Conservation (phyloP, 345 rosid species). For the Brassica cretica region DNA sequence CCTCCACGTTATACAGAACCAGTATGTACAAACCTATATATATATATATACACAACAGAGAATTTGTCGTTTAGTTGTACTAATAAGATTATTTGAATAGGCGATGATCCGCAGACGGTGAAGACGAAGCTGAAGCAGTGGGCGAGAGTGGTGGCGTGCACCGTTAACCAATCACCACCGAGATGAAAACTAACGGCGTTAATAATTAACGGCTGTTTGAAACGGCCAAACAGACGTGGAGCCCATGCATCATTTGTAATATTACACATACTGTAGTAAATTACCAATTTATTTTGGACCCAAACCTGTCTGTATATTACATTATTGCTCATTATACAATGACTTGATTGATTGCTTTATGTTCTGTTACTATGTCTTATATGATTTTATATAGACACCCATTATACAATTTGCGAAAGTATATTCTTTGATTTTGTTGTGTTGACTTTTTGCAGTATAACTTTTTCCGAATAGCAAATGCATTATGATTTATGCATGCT, state of each 20-base stretch:
- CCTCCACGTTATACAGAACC: slow-evolving; percentile 44
- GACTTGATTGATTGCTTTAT: slow-evolving; percentile 17
- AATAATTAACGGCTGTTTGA: slow-evolving; percentile 2
- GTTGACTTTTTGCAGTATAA: slow-evolving; percentile 11
- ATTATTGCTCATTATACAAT: slow-evolving; percentile 18
- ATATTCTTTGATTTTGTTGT: slow-evolving; percentile 16
- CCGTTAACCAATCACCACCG: slow-evolving; percentile 68
- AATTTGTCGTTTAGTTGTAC: too few species aligned
- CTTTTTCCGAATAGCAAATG: background rate
- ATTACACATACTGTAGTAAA: background rate
- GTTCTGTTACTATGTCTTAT: background rate
- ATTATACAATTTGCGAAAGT: slow-evolving; percentile 1
- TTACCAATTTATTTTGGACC: slow-evolving; percentile 15
- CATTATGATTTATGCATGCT: slow-evolving; percentile 4
- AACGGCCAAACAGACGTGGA: slow-evolving; percentile 37
- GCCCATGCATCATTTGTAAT: slow-evolving; percentile 14
- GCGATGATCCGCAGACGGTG: slow-evolving; percentile 78
- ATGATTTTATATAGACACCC: background rate
- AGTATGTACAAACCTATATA: slow-evolving; percentile 31
- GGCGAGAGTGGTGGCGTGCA: slow-evolving; percentile 96
- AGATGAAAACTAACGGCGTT: slow-evolving; percentile 35
- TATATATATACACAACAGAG: background rate
- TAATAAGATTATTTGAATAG: slow-evolving; percentile 32
- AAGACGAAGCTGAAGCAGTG: slow-evolving; percentile 87
- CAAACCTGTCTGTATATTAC: slow-evolving; percentile 31